Base-by-base conservation (phyloP, 768 basidiomycete species). In the Suillus americanus region DNA sequence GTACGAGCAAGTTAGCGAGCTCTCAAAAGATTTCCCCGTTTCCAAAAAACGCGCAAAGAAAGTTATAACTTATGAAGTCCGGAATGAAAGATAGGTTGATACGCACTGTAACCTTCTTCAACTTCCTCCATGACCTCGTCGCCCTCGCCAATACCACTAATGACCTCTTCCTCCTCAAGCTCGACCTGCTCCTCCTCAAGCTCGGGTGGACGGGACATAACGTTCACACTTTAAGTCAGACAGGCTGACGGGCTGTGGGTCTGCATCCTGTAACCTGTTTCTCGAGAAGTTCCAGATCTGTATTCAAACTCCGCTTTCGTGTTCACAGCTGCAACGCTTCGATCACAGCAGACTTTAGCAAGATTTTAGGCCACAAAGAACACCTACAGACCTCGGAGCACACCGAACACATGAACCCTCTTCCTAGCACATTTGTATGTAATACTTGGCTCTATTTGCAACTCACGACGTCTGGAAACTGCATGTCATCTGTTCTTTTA, bases 111-210 rank as follows among this genome's bases (percentile, higher is more conserved):
- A 61, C 90, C 91, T 64, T 84, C 83, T 66, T 84, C 83, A 13
- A 74, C 79, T 65, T 85, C 83, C 71, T 92, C 90, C 92, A 94
- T 94, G 62, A 87, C 81, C 73, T 93, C 90, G 78, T 92, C 91
- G 48, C 82, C 89, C 68, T 84, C 83, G 5, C 83, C 87, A 62
- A 79, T 78, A 38, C 79, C 89, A 62, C 85, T 88, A 37, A 87
- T 70, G 30, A 72, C 78, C 59, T 89, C 91, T 63, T 92, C 90
- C 66, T 88, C 87, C 63, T 86, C 86, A 54, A 85, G 76, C 57
- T 81, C 81, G 43, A 74, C 81, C 69, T 82, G 87, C 62, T 79
- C 79, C 69, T 83, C 78, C 62, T 86, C 84, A 69, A 71, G 68
- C 66, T 77, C 70, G 62, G 72, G 70, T 60, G 78, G 67, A 48